Evolutionary conservation across 129 eudicot species (phyloP).

Genomic region (Centrapalus pauciflorus): DNA sequence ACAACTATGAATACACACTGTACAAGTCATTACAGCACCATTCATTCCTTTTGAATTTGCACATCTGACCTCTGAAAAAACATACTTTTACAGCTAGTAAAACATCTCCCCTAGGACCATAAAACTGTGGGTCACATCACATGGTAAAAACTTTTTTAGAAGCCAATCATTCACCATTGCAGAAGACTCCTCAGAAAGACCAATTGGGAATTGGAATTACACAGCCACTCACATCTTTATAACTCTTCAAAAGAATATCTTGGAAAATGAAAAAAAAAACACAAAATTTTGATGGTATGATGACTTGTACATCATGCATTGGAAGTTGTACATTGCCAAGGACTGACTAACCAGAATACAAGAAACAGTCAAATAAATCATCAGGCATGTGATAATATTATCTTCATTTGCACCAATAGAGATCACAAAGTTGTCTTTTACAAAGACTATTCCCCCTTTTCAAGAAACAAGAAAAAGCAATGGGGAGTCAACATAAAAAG

Average conservation of each 20-base stretch:
- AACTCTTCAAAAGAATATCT: constrained; percentile 15
- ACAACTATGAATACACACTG: neutral
- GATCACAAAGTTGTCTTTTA: constrained; percentile 14
- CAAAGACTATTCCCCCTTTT: constrained; percentile 2
- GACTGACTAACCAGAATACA: neutral
- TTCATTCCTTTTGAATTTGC: neutral
- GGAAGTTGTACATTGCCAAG: neutral
- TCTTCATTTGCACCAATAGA: constrained; percentile 9
- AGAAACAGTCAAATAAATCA: constrained; percentile 1
- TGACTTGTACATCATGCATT: neutral
- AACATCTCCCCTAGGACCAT: neutral
- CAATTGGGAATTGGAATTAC: constrained; percentile 23
- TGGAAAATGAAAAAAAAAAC: neutral
- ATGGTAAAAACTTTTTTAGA: constrained; percentile 12
- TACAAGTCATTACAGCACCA: neutral
- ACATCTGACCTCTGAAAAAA: neutral
- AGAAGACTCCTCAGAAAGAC: constrained; percentile 4
- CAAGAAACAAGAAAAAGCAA: constrained; percentile 12
- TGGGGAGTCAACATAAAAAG: constrained; percentile 21
- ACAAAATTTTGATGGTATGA: neutral
- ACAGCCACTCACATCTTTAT: neutral
- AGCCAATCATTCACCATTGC: constrained; percentile 6
- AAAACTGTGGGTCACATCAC: constrained; percentile 17
- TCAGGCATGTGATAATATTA: neutral
- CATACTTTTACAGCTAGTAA: neutral